Evolutionary conservation across 2,329 filamentous ascomycete species (phyloP).

Genomic region (Nannizzia gypsea): DNA sequence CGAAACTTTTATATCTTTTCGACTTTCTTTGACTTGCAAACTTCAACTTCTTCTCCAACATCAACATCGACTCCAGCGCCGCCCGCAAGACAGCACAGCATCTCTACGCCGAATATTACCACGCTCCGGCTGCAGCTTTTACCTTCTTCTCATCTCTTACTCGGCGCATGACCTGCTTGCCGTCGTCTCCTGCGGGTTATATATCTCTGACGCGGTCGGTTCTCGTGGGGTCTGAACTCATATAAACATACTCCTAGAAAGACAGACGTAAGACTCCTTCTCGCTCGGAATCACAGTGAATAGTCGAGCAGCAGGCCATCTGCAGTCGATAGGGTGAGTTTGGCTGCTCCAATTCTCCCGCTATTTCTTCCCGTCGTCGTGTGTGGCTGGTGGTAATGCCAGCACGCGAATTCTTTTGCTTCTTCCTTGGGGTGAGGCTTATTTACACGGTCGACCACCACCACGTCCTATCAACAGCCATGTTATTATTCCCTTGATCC

Average conservation of each 20-base stretch:
- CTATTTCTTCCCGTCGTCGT: not conserved
- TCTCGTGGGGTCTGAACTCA: conserved; percentile 4
- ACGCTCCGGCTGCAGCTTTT: conserved; percentile 6
- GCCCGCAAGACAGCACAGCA: not conserved
- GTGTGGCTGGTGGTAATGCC: not conserved
- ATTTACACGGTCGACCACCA: not conserved
- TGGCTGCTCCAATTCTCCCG: not conserved
- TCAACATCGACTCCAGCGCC: not conserved
- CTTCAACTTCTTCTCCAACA: conserved; percentile 5
- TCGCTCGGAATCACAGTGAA: not conserved
- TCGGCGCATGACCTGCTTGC: not conserved
- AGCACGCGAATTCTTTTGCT: not conserved
- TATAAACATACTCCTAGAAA: not conserved
- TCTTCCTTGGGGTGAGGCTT: not conserved
- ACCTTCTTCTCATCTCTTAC: not conserved
- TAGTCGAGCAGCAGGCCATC: not conserved
- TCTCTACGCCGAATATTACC: conserved; percentile 6
- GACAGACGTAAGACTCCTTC: not conserved
- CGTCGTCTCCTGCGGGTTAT: not conserved
- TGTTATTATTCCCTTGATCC: not conserved
- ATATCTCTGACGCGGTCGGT: conserved; percentile 7
- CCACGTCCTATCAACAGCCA: not conserved
- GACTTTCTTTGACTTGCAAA: conserved; percentile 1
- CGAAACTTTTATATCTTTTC: not conserved
- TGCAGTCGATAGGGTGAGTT: not conserved